phyloP scores from a whole-genome alignment of 345 rosid genomes.

The Eucalyptus microcorys region DNA sequence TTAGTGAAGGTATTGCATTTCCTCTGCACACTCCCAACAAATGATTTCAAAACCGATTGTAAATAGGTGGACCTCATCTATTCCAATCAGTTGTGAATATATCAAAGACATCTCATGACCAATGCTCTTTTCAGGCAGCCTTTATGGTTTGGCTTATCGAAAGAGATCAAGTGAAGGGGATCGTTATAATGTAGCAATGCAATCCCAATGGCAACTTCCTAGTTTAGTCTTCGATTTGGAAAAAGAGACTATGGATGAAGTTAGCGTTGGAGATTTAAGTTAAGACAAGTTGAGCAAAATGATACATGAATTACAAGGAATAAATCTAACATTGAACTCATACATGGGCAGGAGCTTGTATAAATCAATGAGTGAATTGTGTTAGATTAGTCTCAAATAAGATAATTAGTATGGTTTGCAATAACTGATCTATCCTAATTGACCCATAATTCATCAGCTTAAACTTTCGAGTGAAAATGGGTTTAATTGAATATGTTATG shows the following conservation, averaged over 20 bases:
- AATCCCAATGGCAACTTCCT: neutral
- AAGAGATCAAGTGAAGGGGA: neutral
- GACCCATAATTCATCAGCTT: no score
- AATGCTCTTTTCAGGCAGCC: neutral
- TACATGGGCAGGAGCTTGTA: neutral
- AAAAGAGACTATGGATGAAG: neutral
- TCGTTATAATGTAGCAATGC: neutral
- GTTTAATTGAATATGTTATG: no score
- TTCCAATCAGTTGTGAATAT: neutral
- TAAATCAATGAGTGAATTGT: neutral
- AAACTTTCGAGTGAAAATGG: no score
- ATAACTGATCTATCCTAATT: neutral
- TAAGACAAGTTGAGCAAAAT: neutral
- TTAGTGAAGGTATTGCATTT: neutral
- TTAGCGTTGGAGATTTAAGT: neutral
- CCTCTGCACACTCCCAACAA: fast-evolving
- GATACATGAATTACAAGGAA: neutral
- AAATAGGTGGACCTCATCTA: neutral
- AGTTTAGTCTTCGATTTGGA: neutral
- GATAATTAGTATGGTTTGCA: neutral
- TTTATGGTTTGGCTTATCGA: neutral
- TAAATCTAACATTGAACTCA: neutral
- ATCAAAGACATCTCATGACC: neutral
- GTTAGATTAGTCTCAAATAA: no score
- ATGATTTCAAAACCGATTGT: neutral